Evolutionary conservation across 768 basidiomycete species (phyloP), one percentile per base, ranked within the genome.

Genomic region (Amanita rimosa): DNA sequence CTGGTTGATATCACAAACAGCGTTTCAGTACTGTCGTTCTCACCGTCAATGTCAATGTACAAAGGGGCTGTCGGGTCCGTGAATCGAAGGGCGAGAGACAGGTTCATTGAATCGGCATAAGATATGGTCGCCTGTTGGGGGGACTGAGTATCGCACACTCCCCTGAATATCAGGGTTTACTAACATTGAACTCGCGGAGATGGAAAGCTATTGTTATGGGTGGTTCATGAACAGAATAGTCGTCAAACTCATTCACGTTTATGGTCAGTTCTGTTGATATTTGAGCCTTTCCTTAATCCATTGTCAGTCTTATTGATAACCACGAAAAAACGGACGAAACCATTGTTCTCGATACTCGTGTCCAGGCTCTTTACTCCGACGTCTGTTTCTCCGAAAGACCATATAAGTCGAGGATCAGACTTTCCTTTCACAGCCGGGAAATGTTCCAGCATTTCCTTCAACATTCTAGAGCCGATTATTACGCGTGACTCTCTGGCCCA

Each of bases 1-100:
- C 76, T 86, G 6, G 88, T 87, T 6, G 88, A 85, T 52, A 91
- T 81, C 21, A 87, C 83, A 58, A 89, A 89, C 27, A 89, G 70
- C 35, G 71, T 69, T 31, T 85, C 78, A 1, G 68, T 69, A 48
- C 71, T 69, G 55, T 90, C 85, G 26, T 43, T 49, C 41, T 49
- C 48, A 7, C 78, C 73, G 58, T 85, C 83, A 35, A 88, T 71
- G 44, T 83, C 79, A 52, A 91, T 83, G 57, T 79, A 85, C n/a
- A 92, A 66, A 8, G 89, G 86, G 9, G 75, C 73, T 11, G 76
- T 71, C 2, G 85, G 78, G 52, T 85, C 78, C 0, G 84, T 89
- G 63, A 91, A 89, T 6, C 81, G 78, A 46, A 92, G 67, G 45
- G 83, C 79, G 17, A 91, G 70, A 4, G 78, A 59, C 33, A 80